Conservation (phyloP, 805 yeast genomes). For the Deakozyma indianensis region DNA sequence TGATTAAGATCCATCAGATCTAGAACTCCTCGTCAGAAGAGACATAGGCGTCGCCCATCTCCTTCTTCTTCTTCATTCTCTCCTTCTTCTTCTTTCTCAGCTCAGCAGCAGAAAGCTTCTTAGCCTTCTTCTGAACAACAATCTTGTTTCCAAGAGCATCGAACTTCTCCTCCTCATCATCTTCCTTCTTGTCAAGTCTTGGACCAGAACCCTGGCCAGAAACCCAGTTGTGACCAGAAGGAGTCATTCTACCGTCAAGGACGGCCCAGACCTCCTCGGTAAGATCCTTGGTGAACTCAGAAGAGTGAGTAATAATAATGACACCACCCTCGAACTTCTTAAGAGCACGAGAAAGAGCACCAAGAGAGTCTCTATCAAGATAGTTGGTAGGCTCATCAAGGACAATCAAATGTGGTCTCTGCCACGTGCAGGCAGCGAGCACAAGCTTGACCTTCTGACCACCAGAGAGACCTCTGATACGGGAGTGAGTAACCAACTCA, state of each 20-base stretch:
- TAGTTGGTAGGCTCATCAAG: constrained; percentile 98
- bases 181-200: constrained; percentile 93
- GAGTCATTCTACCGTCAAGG: constrained; percentile 94
- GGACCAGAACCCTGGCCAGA: constrained; percentile 99
- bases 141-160: constrained; percentile 99
- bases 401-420: constrained; percentile 98
- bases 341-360: constrained; percentile 98
- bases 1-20: constrained; percentile 12
- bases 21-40: constrained; percentile 88
- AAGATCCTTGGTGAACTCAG: constrained; percentile 98
- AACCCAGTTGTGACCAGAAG: constrained; percentile 99
- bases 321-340: constrained; percentile 99
- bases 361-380: constrained; percentile 96
- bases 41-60: constrained; percentile 97
- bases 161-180: constrained; percentile 91
- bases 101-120: constrained; percentile 96
- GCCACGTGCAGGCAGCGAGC: constrained; percentile 99
- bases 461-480: constrained; percentile 99
- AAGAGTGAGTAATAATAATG: constrained; percentile 98
- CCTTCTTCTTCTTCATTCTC: constrained; percentile 99
- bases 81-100: constrained; percentile 99
- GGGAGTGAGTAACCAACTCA: constrained; percentile 98
- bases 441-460: constrained; percentile 99
- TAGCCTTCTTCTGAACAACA: constrained; percentile 89
- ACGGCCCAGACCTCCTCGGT: constrained; percentile 99